These are phyloP conservation scores for Tuber borchii DNA, from an alignment of 495 filamentous ascomycete species.

Conservation along the genomic window DNA sequence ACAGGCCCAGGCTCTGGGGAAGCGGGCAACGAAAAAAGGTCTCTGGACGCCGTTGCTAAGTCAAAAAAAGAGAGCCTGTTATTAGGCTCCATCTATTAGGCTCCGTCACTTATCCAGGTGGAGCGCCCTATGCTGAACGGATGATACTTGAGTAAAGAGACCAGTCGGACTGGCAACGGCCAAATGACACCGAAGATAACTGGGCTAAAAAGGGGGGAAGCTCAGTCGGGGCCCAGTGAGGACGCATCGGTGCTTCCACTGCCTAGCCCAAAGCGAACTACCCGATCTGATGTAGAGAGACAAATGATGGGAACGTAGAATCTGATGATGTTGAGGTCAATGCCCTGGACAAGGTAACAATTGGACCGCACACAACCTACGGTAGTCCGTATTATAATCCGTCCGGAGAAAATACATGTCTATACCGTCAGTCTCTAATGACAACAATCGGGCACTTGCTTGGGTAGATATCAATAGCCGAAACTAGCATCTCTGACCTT, in stretches of 20 bases:
- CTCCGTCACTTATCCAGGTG: not conserved
- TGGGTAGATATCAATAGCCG: not conserved
- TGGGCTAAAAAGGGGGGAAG: not conserved
- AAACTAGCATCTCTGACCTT: not conserved
- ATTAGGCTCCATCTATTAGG: not conserved
- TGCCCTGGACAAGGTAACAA: not conserved
- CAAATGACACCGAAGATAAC: slow-evolving; percentile 19
- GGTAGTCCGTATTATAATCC: not conserved
- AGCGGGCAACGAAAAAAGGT: not conserved
- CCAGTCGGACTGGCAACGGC: slow-evolving; percentile 28
- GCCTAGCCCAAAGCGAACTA: not conserved
- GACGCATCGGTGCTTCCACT: not conserved
- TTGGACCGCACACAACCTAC: not conserved
- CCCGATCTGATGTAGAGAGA: not conserved
- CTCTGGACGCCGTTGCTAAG: not conserved
- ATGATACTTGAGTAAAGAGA: slow-evolving; percentile 12
- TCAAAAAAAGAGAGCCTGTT: not conserved
- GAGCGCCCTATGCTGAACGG: not conserved
- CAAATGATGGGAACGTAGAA: not conserved
- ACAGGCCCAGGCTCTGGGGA: not conserved
- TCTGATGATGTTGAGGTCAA: not conserved
- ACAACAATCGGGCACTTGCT: not conserved
- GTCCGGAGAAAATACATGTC: not conserved
- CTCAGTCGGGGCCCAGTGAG: not conserved
- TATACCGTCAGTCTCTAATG: not conserved